Percentiles rank a stretch among this genome's conserved stretches.
Evolutionary conservation across 371 early-diverging fungal species (phyloP).

Genomic region (Smittium mucronatum): DNA sequence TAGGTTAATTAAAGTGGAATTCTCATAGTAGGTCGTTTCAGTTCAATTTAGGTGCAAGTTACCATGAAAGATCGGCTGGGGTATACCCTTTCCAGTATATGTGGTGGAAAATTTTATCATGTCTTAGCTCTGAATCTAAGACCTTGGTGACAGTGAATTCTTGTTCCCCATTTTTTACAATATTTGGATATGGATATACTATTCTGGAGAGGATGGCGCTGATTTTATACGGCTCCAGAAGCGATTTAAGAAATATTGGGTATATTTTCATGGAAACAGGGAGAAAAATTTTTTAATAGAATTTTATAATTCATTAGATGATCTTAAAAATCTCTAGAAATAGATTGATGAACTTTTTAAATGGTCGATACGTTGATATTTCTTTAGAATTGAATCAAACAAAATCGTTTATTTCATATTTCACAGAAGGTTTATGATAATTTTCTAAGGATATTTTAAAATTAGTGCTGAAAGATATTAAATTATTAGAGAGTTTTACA

Average conservation of each 20-base stretch:
- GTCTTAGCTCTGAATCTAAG: not conserved
- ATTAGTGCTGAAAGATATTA: not conserved
- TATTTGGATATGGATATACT: not conserved
- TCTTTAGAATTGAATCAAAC: slow-evolving; percentile 1
- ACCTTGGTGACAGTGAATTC: slow-evolving; percentile 8
- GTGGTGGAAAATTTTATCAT: slow-evolving; percentile 1
- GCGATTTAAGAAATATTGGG: slow-evolving; percentile 3
- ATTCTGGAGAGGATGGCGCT: not conserved
- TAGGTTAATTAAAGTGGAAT: too few species aligned
- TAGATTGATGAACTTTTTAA: not conserved
- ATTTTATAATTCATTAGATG: not conserved
- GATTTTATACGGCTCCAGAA: not conserved
- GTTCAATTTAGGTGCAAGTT: not conserved
- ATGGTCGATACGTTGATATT: slow-evolving; percentile 1
- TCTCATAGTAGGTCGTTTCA: not conserved
- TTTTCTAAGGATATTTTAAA: not conserved
- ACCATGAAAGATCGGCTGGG: slow-evolving; percentile 3
- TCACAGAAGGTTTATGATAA: not conserved
- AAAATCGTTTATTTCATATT: not conserved
- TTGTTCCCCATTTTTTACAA: not conserved
- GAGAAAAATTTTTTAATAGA: slow-evolving; percentile 4
- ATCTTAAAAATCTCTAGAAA: slow-evolving; percentile 9
- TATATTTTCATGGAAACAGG: slow-evolving; percentile 11
- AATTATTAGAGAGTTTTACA: not conserved
- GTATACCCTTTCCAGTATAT: not conserved